Evolutionary conservation across 805 yeast genomes (phyloP).

Genomic region (Starmerella davenportii): DNA sequence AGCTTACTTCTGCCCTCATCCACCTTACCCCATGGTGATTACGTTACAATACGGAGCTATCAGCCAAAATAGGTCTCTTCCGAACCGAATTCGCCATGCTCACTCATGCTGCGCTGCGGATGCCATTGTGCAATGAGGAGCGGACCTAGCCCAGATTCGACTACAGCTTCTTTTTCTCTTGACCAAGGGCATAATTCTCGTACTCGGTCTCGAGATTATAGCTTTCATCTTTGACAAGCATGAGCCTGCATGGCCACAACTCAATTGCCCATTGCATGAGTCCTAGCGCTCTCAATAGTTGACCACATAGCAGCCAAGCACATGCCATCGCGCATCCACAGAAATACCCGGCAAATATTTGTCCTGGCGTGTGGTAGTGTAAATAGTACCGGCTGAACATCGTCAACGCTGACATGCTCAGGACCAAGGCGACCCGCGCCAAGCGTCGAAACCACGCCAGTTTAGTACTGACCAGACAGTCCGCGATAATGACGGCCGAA

Average conservation of each 20-base stretch:
- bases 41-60: too few species aligned
- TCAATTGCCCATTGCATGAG: slow-evolving; percentile 44
- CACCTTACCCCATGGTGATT: too few species aligned
- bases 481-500: slow-evolving; percentile 23
- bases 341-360: slow-evolving; percentile 54
- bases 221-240: slow-evolving; percentile 25
- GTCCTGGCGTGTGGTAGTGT: slow-evolving; percentile 54
- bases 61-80: too few species aligned
- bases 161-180: background rate
- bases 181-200: slow-evolving; percentile 8
- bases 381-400: slow-evolving; percentile 59
- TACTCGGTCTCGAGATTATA: slow-evolving; percentile 23
- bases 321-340: slow-evolving; percentile 47
- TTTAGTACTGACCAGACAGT: slow-evolving; percentile 16
- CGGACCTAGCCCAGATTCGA: too few species aligned
- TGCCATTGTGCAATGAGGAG: too few species aligned
- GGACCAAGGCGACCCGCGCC: slow-evolving; percentile 15
- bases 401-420: slow-evolving; percentile 27
- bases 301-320: slow-evolving; percentile 35
- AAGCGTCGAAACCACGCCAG: slow-evolving; percentile 11
- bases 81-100: too few species aligned
- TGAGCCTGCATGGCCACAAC: slow-evolving; percentile 34
- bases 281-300: slow-evolving; percentile 47
- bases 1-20: too few species aligned
- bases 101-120: too few species aligned